phyloP scores from a whole-genome alignment of 1,284 basidiomycete genomes.

The Rhodotorula sp. region DNA sequence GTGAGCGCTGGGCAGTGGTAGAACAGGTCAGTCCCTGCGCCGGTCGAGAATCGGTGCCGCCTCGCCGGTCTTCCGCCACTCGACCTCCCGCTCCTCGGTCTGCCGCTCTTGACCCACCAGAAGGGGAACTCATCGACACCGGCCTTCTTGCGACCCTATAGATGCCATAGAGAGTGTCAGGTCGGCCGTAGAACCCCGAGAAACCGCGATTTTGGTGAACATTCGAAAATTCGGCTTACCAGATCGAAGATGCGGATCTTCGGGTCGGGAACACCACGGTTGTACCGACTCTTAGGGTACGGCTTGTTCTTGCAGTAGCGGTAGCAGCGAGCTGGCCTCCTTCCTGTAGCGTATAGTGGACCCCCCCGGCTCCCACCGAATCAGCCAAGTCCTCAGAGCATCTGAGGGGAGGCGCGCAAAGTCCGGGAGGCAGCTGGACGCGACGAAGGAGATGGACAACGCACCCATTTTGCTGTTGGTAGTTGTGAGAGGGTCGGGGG shows the following conservation, averaged over 20 bases:
- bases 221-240: background rate
- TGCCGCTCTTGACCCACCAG: constrained; percentile 16
- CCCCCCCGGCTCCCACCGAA: too few relatives aligned
- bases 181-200: constrained; percentile 49
- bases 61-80: too few relatives aligned
- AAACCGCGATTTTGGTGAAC: too few relatives aligned
- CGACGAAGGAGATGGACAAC: too few relatives aligned
- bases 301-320: constrained; percentile 97
- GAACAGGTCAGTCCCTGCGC: background rate
- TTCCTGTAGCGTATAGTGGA: background rate
- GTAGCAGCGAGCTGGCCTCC: background rate
- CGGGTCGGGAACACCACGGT: constrained; percentile 87
- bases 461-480: too few relatives aligned
- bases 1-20: constrained; percentile 39
- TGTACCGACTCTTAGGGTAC: constrained; percentile 62
- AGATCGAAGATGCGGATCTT: constrained; percentile 54
- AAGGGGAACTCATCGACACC: constrained; percentile 80
- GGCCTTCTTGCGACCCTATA: constrained; percentile 38
- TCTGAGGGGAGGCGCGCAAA: too few relatives aligned
- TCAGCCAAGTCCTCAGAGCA: background rate
- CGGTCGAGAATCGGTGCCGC: too few relatives aligned
- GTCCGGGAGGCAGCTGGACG: too few relatives aligned
- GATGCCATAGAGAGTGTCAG: constrained; percentile 50
- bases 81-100: too few relatives aligned
- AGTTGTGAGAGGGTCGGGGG: background rate